A percentile compares a stretch with the other conserved stretches of the same genome.
These are phyloP conservation scores for Breynia disticha DNA, from an alignment of 441 rosid genomes.

Conservation along the genomic window DNA sequence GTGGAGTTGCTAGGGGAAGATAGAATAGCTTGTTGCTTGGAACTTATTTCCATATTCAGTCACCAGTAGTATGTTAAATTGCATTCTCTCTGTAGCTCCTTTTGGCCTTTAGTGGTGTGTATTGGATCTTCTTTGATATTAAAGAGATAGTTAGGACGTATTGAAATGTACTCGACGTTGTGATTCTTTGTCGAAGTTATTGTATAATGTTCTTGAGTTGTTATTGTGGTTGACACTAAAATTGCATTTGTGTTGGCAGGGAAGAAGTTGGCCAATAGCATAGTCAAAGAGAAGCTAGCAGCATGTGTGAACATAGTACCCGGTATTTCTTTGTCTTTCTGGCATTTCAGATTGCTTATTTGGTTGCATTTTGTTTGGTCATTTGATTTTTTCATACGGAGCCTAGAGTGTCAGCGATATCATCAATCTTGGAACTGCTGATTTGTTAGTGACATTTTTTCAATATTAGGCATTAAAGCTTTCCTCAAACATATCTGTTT, in stretches of 20 bases:
- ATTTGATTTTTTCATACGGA: not conserved
- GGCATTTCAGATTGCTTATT: not conserved
- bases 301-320: slow-evolving; percentile 78
- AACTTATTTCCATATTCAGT: too few relatives aligned
- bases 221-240: not conserved
- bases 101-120: too few relatives aligned
- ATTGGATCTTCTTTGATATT: too few relatives aligned
- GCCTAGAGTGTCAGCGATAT: too few relatives aligned
- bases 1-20: too few relatives aligned
- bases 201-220: not conserved
- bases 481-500: not conserved
- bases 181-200: not conserved
- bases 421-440: not conserved
- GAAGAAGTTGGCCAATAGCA: slow-evolving; percentile 65
- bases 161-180: not conserved
- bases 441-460: not conserved
- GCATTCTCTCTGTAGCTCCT: too few relatives aligned
- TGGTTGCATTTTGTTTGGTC: not conserved
- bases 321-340: slow-evolving; percentile 23
- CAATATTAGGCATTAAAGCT: not conserved
- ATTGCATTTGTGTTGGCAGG: slow-evolving; percentile 26
- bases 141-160: too few relatives aligned
- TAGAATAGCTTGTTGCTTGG: too few relatives aligned
- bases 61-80: too few relatives aligned
- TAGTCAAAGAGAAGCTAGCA: slow-evolving; percentile 63